Evolutionary conservation across 164 flowering plant genomes (phyloP).

Genomic region (Warburgia ugandensis): DNA sequence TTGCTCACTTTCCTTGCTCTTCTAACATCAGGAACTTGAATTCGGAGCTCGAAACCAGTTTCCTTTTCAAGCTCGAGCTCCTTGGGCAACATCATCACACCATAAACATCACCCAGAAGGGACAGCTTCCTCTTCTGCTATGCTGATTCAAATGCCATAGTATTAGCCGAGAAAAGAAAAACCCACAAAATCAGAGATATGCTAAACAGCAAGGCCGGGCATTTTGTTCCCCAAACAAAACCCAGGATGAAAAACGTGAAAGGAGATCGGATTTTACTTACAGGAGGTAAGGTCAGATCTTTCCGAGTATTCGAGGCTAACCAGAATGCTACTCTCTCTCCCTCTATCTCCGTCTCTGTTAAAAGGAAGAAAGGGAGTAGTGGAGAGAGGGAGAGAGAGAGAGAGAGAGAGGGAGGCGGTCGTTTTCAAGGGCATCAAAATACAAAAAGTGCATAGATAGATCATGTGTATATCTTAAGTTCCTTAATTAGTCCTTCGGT

Average conservation of each 20-base stretch:
- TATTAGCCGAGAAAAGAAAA: neutral
- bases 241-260: neutral
- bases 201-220: no score
- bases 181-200: neutral
- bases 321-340: neutral
- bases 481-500: no score
- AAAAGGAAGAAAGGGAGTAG: neutral
- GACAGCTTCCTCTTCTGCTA: conserved; percentile 42
- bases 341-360: no score
- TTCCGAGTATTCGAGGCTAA: neutral
- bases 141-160: conserved; percentile 36
- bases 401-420: neutral
- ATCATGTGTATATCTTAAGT: neutral
- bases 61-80: conserved; percentile 31
- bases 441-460: neutral
- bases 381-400: no score
- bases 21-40: conserved; percentile 44
- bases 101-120: conserved; percentile 41
- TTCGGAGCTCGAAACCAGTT: conserved; percentile 26
- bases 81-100: conserved; percentile 37
- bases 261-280: neutral
- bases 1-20: conserved; percentile 32
- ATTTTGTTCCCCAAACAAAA: no score
- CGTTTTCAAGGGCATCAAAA: neutral
- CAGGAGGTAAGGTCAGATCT: no score